Evolutionary conservation across 768 basidiomycete genomes (phyloP), one percentile per base, ranked within the genome.

Genomic region (Pisolithus orientalis): DNA sequence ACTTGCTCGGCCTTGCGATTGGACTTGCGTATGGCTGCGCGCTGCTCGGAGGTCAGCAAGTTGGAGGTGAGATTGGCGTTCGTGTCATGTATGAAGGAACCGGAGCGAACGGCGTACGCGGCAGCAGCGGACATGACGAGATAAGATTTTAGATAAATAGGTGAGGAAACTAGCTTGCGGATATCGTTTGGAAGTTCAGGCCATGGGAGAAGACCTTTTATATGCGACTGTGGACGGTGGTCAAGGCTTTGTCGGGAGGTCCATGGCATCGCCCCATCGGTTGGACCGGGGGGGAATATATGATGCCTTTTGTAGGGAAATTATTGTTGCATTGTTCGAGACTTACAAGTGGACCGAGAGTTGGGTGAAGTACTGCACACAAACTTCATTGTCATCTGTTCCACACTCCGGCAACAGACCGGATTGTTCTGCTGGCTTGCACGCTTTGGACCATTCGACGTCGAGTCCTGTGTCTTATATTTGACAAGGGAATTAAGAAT

Each of bases 1-100:
- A 59, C 37, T 32, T 52, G 49, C 5, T 47, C 56, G n/a, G 58
- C 58, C 44, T 59, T 59, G 25, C 50, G 39, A 39, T 59, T 50
- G 25, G 58, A 59, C 24, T 46, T 45, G 39, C 52, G 39, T 7
- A 54, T 14, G 5, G 55, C 58, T 14, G 56, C 37, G 27, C 55
- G 56, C 37, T 52, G 47, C 14, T 49, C 47, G 3, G 25, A 37
- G n/a, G 47, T 52, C 16, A 59, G 52, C 25, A 44, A 28, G 39
- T 59, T 49, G 25, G 56, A 51, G 9, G 37, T 49, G 45, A 43
- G 39, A 1, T 13, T 47, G 32, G 34, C 37, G 6, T 37, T 38
- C 25, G 44, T 21, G 24, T 52, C 32, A 39, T 28, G 16, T 27
- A 27, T 49, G 34, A 34, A 32, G 46, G 52, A 3, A 31, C 21